These are phyloP conservation scores for Russula virescens DNA, from an alignment of 768 basidiomycete genomes.

Conservation along the genomic window DNA sequence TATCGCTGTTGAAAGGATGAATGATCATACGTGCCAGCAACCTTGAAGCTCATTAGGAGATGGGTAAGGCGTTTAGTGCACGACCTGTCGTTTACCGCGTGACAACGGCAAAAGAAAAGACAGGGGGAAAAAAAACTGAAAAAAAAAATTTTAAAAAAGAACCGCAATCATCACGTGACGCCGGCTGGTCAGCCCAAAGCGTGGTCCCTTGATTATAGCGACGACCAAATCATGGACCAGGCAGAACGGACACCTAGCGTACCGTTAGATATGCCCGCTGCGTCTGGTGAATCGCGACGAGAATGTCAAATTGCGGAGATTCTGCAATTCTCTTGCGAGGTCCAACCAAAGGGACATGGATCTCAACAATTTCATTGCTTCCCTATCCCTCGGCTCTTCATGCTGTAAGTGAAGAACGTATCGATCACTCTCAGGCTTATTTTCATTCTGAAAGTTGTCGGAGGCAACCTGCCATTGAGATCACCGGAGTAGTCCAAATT, in stretches of 20 bases:
- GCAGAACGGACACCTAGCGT: background rate
- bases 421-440: conserved; percentile 8
- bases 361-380: conserved; percentile 48
- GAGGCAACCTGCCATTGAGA: conserved; percentile 59
- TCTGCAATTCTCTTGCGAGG: conserved; percentile 61
- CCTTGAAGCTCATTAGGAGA: conserved; percentile 75
- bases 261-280: background rate
- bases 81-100: background rate
- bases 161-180: background rate
- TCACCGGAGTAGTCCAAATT: conserved; percentile 52
- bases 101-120: conserved; percentile 23
- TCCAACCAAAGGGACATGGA: conserved; percentile 30
- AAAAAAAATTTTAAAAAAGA: conserved; percentile 2
- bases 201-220: too few species aligned
- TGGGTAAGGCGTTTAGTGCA: conserved; percentile 22
- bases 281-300: conserved; percentile 2
- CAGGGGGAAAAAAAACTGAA: conserved; percentile 19
- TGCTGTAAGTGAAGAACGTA: conserved; percentile 45
- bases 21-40: conserved; percentile 55
- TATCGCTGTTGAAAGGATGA: conserved; percentile 1
- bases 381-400: conserved; percentile 70
- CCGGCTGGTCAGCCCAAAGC: too few species aligned
- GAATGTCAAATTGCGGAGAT: conserved; percentile 64
- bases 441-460: conserved; percentile 47
- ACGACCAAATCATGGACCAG: too few species aligned